Percentiles rank a stretch among this genome's conserved stretches.
phyloP scores from a whole-genome alignment of 2,329 filamentous ascomycete genomes.

The Hypoxylon sp. region DNA sequence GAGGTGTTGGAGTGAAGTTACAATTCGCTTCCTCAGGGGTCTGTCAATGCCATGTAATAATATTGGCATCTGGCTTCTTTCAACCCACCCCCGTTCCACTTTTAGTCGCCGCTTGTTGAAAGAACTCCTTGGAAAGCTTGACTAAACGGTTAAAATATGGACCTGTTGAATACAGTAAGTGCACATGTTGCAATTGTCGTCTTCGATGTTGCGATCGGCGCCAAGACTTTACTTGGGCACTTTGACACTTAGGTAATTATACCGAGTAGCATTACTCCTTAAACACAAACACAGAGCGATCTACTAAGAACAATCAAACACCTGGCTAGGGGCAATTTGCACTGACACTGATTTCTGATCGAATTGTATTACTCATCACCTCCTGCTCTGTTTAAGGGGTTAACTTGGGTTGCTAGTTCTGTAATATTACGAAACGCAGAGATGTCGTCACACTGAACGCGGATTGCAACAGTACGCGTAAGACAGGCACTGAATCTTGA shows the following conservation, averaged over 20 bases:
- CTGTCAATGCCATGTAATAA: not conserved
- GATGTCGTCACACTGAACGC: slow-evolving; percentile 14
- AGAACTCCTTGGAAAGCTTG: not conserved
- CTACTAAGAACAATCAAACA: not conserved
- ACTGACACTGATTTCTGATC: not conserved
- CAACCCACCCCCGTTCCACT: not conserved
- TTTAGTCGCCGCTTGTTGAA: not conserved
- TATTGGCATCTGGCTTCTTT: too few relatives aligned
- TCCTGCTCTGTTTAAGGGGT: not conserved
- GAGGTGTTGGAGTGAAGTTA: not conserved
- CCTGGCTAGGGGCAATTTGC: not conserved
- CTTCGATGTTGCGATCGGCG: slow-evolving; percentile 11
- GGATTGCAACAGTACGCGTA: slow-evolving; percentile 33
- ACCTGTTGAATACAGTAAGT: slow-evolving; percentile 3
- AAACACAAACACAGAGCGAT: not conserved
- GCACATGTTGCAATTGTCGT: slow-evolving; percentile 9
- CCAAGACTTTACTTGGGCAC: too few relatives aligned
- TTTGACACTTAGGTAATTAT: not conserved
- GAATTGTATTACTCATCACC: not conserved
- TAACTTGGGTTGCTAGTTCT: not conserved
- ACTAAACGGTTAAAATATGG: slow-evolving; percentile 9
- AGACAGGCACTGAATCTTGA: not conserved
- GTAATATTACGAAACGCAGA: slow-evolving; percentile 1
- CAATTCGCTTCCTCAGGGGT: not conserved
- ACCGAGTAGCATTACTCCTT: not conserved